Base-by-base conservation (phyloP, 345 rosid genomes). In the Populus deltoides region DNA sequence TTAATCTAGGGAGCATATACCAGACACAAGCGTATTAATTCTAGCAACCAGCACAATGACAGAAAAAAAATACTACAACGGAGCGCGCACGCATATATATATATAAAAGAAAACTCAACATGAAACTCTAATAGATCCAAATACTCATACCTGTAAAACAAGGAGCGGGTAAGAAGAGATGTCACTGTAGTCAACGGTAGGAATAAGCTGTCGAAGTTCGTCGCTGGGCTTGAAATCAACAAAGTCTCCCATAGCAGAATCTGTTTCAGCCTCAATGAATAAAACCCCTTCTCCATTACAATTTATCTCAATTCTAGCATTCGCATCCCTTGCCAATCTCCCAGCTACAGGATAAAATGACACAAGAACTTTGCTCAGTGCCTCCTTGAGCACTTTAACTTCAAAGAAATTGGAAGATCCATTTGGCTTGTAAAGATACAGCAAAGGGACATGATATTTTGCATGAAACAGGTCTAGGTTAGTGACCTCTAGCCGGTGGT, bases 401-500 rank as follows among this genome's bases (percentile, higher is more conserved):
- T 75, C 72, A 36, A 75, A 75, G 33, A 70, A 75, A 36, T 74
- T 31, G 25, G 74, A 61, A 55, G 80, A 79, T 57, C 75, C 80
- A 45, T 59, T 25, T 27, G 86, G 70, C 33, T 73, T 62, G 81
- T 81, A 87, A 35, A 89, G 74, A 63, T 78, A 80, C 13, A 81
- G 77, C 1, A n/a, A 41, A 0, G 88, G 86, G 59, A 82, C 29
- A 59, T 85, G 82, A 25, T 43, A 12, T 45, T 80, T 38, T 5
- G 66, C 71, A 11, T 75, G 77, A 7, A 80, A 13, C 45, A 71
- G 62, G 62, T 89, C 92, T 18, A 87, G 68, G 71, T 81, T 80
- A 1, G 90, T 86, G 65, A 83, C 78, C 86, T 86, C 80, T 20
- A 87, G 65, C 68, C 70, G 79, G 38, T 68, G 74, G 27, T 2